These are phyloP conservation scores for Polysphondylium violaceum DNA, from an alignment of 78 protist genomes.

Conservation along the genomic window DNA sequence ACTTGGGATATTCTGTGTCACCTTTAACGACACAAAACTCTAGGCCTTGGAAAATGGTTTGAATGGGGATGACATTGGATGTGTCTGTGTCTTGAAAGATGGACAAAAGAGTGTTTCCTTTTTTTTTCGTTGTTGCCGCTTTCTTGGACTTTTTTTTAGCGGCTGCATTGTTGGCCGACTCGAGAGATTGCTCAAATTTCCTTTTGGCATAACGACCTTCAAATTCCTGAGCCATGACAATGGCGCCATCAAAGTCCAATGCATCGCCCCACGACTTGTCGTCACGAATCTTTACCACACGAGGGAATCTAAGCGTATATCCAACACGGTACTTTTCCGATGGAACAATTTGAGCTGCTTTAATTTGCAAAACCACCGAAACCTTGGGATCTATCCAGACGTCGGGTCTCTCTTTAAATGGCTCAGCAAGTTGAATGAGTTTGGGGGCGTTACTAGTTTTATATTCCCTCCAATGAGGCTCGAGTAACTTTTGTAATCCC, in stretches of 20 bases:
- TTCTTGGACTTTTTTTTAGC: too few species aligned
- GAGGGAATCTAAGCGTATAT: slow-evolving; percentile 91
- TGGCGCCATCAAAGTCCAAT: not conserved
- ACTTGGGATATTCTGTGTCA: slow-evolving; percentile 22
- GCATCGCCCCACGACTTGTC: slow-evolving; percentile 87
- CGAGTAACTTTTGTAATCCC: slow-evolving; percentile 63
- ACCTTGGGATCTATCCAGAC: slow-evolving; percentile 85
- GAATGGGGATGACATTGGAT: not conserved
- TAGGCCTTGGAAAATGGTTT: slow-evolving; percentile 40
- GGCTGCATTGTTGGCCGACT: not conserved
- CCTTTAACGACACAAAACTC: slow-evolving; percentile 82
- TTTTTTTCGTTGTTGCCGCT: not conserved
- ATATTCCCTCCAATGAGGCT: slow-evolving; percentile 82
- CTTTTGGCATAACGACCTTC: slow-evolving; percentile 71
- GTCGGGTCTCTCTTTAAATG: slow-evolving; percentile 87
- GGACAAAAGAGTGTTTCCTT: not conserved
- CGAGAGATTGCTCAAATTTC: not conserved
- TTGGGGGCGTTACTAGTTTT: slow-evolving; percentile 20
- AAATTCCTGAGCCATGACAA: not conserved
- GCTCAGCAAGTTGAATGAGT: slow-evolving; percentile 62
- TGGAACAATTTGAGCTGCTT: slow-evolving; percentile 72
- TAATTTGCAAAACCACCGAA: slow-evolving; percentile 83
- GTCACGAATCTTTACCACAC: slow-evolving; percentile 81
- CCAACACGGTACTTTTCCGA: slow-evolving; percentile 78
- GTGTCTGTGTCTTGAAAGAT: slow-evolving; percentile 76